Base-by-base conservation (phyloP, 495 filamentous ascomycete genomes). In the Xylona heveae region DNA sequence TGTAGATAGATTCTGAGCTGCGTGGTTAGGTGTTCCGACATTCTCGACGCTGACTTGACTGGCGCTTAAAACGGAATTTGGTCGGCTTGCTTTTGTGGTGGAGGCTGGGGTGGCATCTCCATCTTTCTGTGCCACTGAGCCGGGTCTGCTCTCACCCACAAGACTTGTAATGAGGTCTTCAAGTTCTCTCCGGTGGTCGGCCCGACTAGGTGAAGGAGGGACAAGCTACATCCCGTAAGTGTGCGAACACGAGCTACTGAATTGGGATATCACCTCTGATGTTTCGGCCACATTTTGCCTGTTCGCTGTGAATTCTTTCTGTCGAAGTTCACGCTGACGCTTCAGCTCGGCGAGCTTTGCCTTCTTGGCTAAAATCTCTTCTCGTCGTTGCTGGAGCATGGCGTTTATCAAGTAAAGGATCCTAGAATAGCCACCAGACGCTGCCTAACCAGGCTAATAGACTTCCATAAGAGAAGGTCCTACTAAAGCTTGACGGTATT, bases 341-440 rank as follows among this genome's bases (percentile, higher is more conserved):
- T 92, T 93, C 41, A 99, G 66, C 62, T 95, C 90, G 18, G 75
- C 84, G 42, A 99, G 80, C 60, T 78, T 91, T 19, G 82, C 84
- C 57, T 73, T 75, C 56, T 95, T 99, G 39, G 78, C 81, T 28
- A 81, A 57, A 44, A 99, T 90, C 58, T 95, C 88, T 57, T 88
- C 82, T 56, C 75, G 74, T 39, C 83, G 74, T 59, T 80, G 72
- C 57, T 84, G 76, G 64, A 82, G 78, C 26, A 46, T 61, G 44
- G 37, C n/a, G n/a, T n/a, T n/a, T n/a, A n/a, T n/a, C n/a, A n/a
- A n/a, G n/a, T n/a, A n/a, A n/a, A n/a, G n/a, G n/a, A n/a, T n/a
- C n/a, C n/a, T n/a, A n/a, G n/a, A n/a, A n/a, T n/a, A n/a, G n/a
- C n/a, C n/a, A n/a, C n/a, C n/a, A n/a, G n/a, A n/a, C n/a, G n/a